Percentiles rank a stretch among this genome's conserved stretches.
phyloP scores from a whole-genome alignment of 345 rosid genomes.

The Dipteronia sinensis region DNA sequence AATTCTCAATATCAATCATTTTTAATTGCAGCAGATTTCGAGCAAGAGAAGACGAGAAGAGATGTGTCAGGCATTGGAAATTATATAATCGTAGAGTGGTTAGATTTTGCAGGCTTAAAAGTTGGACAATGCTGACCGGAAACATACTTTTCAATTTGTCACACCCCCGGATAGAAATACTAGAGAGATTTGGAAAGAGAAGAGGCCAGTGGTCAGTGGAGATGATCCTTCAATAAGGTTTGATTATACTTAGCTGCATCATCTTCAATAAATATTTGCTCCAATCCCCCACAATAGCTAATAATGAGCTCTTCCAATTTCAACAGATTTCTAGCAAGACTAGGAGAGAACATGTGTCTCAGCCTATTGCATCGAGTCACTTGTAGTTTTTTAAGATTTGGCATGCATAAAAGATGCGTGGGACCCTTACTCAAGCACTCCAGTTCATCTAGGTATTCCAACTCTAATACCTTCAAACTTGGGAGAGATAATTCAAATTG shows the following conservation, averaged over 20 bases:
- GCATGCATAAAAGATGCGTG: no score
- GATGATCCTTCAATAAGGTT: no score
- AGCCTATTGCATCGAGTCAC: no score
- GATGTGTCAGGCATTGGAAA: not conserved
- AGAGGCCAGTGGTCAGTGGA: no score
- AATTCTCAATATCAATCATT: fast-evolving
- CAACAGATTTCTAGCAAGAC: slow-evolving; percentile 1
- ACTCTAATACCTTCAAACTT: no score
- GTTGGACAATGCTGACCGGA: not conserved
- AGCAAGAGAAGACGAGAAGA: not conserved
- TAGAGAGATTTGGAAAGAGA: no score
- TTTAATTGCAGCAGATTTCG: not conserved
- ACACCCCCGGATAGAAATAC: fast-evolving
- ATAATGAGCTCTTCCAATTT: fast-evolving
- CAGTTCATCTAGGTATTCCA: no score
- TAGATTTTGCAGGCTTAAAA: not conserved
- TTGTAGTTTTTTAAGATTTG: no score
- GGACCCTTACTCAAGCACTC: no score
- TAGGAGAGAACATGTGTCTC: not conserved
- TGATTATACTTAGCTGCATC: no score
- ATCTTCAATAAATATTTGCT: not conserved
- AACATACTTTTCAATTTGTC: no score
- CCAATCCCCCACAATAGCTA: fast-evolving
- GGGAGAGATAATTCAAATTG: not conserved
- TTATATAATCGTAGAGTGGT: fast-evolving